phyloP scores from a whole-genome alignment of 495 filamentous ascomycete genomes.

The Penicillium taxi region DNA sequence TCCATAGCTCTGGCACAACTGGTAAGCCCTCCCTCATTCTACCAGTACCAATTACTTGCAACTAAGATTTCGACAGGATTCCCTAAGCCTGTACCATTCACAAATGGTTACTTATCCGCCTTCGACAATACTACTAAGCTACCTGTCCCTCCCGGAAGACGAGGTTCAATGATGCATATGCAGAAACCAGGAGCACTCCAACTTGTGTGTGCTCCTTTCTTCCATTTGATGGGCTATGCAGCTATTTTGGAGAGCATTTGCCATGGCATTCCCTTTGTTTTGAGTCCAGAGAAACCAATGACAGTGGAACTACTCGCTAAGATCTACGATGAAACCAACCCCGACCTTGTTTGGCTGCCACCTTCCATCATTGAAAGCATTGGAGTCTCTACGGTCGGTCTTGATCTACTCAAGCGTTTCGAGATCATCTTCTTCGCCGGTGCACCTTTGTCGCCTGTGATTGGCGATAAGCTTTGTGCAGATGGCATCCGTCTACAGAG shows the following conservation, averaged over 20 bases:
- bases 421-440: slow-evolving; percentile 12
- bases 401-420: slow-evolving; percentile 5
- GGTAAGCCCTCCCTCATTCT: too few species aligned
- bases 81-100: slow-evolving; percentile 6
- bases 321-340: background rate
- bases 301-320: slow-evolving; percentile 7
- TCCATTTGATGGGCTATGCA: slow-evolving; percentile 14
- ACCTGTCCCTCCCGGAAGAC: background rate
- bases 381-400: background rate
- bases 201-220: slow-evolving; percentile 12
- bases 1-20: slow-evolving; percentile 52
- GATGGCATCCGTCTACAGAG: slow-evolving; percentile 5
- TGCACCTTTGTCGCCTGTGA: slow-evolving; percentile 12
- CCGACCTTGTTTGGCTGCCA: slow-evolving; percentile 4
- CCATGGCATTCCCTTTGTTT: slow-evolving; percentile 9
- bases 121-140: background rate
- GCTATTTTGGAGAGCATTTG: slow-evolving; percentile 7
- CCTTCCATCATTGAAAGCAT: slow-evolving; percentile 17
- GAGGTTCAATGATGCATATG: background rate
- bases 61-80: slow-evolving; percentile 1
- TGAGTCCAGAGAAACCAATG: slow-evolving; percentile 9
- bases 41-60: too few species aligned
- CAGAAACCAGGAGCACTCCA: background rate
- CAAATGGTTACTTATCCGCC: slow-evolving; percentile 3
- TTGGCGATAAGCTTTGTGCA: slow-evolving; percentile 5